Percentiles rank a stretch among this genome's conserved stretches.
These are phyloP conservation scores for Hymenoscyphus fraxineus DNA, from an alignment of 2,329 filamentous ascomycete species.

Conservation along the genomic window DNA sequence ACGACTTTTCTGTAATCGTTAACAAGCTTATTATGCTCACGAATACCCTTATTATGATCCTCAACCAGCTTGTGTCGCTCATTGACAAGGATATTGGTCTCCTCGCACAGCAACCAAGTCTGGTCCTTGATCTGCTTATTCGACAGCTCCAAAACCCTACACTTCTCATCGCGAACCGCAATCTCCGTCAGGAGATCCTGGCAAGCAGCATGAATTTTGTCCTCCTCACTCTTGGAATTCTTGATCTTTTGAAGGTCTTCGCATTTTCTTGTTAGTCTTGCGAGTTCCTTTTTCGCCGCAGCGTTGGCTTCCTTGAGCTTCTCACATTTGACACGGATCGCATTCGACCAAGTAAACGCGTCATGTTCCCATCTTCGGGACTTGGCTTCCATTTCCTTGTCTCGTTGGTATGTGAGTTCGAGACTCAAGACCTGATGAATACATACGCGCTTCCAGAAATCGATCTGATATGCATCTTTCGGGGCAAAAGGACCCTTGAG, in stretches of 20 bases:
- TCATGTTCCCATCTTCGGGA: neutral
- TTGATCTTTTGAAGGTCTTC: neutral
- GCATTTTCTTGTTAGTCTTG: neutral
- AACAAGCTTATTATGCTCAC: neutral
- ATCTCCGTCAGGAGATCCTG: neutral
- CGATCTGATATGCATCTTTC: neutral
- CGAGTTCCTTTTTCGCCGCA: neutral
- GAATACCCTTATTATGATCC: neutral
- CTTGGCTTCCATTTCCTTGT: neutral
- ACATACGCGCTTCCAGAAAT: neutral
- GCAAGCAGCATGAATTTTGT: neutral
- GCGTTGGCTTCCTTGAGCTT: neutral
- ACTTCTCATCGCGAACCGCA: neutral
- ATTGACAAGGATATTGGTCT: neutral
- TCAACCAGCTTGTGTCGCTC: neutral
- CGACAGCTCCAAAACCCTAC: neutral
- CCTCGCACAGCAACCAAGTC: neutral
- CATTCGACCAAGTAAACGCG: no score
- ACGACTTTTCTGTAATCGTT: neutral
- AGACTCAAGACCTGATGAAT: neutral
- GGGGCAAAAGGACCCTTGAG: neutral
- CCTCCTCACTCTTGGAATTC: neutral
- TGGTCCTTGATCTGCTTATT: neutral
- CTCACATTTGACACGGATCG: neutral
- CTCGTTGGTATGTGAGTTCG: neutral